Evolutionary conservation across 129 eudicot species (phyloP).

Genomic region (Saposhnikovia divaricata): DNA sequence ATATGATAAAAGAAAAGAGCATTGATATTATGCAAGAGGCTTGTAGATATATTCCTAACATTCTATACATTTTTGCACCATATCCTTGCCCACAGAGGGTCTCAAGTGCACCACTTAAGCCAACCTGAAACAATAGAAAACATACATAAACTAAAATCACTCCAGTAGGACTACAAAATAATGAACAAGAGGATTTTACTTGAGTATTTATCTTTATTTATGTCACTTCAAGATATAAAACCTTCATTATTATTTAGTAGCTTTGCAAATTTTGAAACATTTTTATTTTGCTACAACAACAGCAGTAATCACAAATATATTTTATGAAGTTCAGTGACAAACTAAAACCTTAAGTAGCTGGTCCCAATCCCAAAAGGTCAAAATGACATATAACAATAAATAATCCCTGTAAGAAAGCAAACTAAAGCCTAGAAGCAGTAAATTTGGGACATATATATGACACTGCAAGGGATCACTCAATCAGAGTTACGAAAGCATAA

Average conservation of each 20-base stretch:
- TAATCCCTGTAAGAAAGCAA: background rate
- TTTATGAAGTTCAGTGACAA: background rate
- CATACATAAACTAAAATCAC: background rate
- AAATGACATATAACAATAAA: too few relatives aligned
- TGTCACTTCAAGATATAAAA: too few relatives aligned
- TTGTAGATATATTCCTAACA: constrained; percentile 70
- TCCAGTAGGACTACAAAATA: background rate
- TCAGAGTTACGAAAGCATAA: background rate
- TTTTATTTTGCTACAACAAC: background rate
- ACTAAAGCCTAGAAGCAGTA: too few relatives aligned
- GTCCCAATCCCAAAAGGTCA: background rate
- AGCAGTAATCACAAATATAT: background rate
- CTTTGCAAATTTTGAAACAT: background rate
- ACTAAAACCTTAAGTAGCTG: background rate
- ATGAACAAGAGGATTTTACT: background rate
- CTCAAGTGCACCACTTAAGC: constrained; percentile 86
- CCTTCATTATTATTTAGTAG: too few relatives aligned
- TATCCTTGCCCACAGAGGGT: constrained; percentile 94
- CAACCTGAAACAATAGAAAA: constrained; percentile 35
- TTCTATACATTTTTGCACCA: constrained; percentile 59
- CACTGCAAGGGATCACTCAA: background rate
- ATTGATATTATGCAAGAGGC: constrained; percentile 68
- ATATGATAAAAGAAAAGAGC: constrained; percentile 39
- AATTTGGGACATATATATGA: too few relatives aligned
- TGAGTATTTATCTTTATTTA: too few relatives aligned